phyloP scores from a whole-genome alignment of 805 yeast genomes.

The Wickerhamomyces tratensis region DNA sequence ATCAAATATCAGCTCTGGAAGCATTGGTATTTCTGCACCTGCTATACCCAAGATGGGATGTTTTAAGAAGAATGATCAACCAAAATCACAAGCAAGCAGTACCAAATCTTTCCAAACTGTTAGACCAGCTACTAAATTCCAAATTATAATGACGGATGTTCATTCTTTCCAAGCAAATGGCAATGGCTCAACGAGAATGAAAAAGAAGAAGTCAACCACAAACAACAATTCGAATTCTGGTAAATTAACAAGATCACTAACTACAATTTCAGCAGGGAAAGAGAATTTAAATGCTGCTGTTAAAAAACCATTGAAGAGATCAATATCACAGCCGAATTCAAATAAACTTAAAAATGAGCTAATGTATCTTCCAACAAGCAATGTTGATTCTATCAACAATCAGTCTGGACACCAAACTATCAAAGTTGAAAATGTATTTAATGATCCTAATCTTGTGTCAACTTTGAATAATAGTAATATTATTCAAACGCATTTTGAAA shows the following conservation, averaged over 20 bases:
- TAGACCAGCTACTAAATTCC: conserved; percentile 14
- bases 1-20: not conserved
- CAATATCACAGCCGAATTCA: conserved; percentile 15
- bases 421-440: not conserved
- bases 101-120: not conserved
- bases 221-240: not conserved
- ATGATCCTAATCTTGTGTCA: not conserved
- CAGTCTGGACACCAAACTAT: not conserved
- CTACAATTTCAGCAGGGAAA: conserved; percentile 3
- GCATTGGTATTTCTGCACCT: not conserved
- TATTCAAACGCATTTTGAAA: no score
- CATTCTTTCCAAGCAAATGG: conserved; percentile 14
- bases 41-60: conserved; percentile 18
- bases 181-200: conserved; percentile 4
- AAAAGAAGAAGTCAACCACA: conserved; percentile 5
- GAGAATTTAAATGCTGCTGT: conserved; percentile 3
- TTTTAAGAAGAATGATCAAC: conserved; percentile 11
- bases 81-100: not conserved
- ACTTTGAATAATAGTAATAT: no score
- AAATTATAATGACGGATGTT: conserved; percentile 27
- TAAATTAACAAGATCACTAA: conserved; percentile 11
- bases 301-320: conserved; percentile 16
- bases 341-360: not conserved
- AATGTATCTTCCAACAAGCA: not conserved
- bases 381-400: no score